Evolutionary conservation across 495 filamentous ascomycete species (phyloP), one percentile per base, ranked within the genome.

Genomic region (Neurospora cerealis): DNA sequence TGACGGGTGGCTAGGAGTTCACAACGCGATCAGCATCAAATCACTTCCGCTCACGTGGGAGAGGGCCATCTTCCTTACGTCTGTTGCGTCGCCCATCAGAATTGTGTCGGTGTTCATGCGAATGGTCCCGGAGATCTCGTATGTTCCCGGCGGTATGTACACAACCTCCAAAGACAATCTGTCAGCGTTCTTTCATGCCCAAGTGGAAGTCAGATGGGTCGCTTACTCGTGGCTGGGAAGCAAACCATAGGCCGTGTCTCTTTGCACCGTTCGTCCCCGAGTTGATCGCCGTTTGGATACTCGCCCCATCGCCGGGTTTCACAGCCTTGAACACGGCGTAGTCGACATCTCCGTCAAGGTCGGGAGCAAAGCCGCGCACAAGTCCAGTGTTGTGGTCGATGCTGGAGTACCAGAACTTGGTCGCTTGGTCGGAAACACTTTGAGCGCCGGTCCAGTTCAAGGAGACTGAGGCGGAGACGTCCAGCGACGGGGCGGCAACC

Each of bases 11-110:
- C 81, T 80, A 69, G 21, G 28, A 9, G 39, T 17, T 60, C 6
- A 15, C 4, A 32, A 75, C 69, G 32, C 13, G 17, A 46, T 42
- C 34, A 42, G 75, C 44, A 75, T 69, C 39, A 34, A 48, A 0
- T 41, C 1, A 19, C 24, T 11, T 48, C n/a, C 21, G 40, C 32
- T 54, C 15, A 71, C 70, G 71, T 62, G 34, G 38, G 41, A 41
- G 9, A 8, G 21, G 10, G 46, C 5, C 2, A 60, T 28, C 11
- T 3, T 39, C 78, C 83, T 80, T 24, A 90, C 81, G 69, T 88
- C 85, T 71, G 90, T 92, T 0, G 91, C 87, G 73, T 93, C 91
- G 17, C 90, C 90, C 77, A 91, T 88, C 2, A 92, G 73, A 73
- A 91, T 86, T 6, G 90, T 92, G 48, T 88, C 87, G 40, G 87